Evolutionary conservation across 257 asterid genomes (phyloP).

Genomic region (Hygrophila difformis): DNA sequence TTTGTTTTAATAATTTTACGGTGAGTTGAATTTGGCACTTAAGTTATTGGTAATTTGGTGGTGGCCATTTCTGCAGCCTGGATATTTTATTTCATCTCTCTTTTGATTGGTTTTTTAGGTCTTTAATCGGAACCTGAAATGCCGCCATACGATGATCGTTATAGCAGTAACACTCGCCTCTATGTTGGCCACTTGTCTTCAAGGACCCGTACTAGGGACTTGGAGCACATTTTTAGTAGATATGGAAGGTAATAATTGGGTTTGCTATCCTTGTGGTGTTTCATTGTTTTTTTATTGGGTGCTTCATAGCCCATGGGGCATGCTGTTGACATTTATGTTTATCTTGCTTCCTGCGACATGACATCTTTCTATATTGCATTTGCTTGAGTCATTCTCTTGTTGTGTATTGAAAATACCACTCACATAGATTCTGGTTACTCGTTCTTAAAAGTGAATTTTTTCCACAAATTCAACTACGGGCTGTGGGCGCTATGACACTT

Average conservation of each 20-base stretch:
- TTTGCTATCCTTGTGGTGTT: neutral
- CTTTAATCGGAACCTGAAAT: constrained; percentile 25
- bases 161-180: constrained; percentile 55
- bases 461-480: too few species aligned
- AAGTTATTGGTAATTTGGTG: too few species aligned
- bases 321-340: too few species aligned
- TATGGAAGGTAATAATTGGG: constrained; percentile 50
- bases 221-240: constrained; percentile 58
- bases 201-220: constrained; percentile 64
- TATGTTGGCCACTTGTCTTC: constrained; percentile 78
- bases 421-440: too few species aligned
- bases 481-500: too few species aligned
- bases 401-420: too few species aligned
- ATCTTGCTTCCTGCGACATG: too few species aligned
- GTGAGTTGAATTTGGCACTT: neutral
- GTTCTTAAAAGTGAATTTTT: too few species aligned
- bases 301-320: too few species aligned
- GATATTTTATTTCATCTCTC: neutral
- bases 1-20: neutral
- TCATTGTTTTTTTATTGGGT: neutral
- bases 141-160: constrained; percentile 68
- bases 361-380: too few species aligned
- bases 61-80: neutral
- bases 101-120: neutral
- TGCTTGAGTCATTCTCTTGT: too few species aligned